Percentiles rank a stretch among this genome's conserved stretches.
phyloP scores from a whole-genome alignment of 257 asterid genomes.

The Prunella vulgaris region DNA sequence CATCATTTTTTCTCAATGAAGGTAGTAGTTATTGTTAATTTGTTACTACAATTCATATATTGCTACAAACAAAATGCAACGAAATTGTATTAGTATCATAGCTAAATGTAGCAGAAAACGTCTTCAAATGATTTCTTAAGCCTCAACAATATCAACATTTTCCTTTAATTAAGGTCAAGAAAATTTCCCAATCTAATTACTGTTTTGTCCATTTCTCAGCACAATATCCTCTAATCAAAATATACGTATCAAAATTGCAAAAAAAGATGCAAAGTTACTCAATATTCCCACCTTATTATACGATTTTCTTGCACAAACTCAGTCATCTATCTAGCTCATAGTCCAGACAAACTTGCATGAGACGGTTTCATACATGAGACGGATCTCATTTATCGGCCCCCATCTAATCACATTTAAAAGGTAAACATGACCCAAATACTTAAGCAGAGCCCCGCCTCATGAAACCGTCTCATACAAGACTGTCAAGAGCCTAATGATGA shows the following conservation, averaged over 20 bases:
- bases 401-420: too few relatives aligned
- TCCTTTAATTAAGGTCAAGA: neutral
- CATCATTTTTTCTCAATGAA: too few relatives aligned
- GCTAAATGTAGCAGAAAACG: neutral
- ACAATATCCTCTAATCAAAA: neutral
- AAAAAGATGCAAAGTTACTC: conserved; percentile 5
- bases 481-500: neutral
- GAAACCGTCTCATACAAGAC: too few relatives aligned
- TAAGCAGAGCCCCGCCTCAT: too few relatives aligned
- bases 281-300: conserved; percentile 7
- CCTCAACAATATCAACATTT: neutral
- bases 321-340: conserved; percentile 7
- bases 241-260: neutral
- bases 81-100: too few relatives aligned
- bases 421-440: too few relatives aligned
- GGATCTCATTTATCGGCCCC: too few relatives aligned
- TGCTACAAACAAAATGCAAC: too few relatives aligned
- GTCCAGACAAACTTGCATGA: neutral
- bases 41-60: too few relatives aligned
- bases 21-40: too few relatives aligned
- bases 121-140: too few relatives aligned
- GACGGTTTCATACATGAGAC: too few relatives aligned
- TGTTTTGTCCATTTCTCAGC: neutral
- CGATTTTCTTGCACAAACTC: conserved; percentile 5
- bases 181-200: neutral